A percentile compares a stretch with the other conserved stretches of the same genome.
These are phyloP conservation scores for Stentor roeselii DNA, from an alignment of 73 alveolate genomes.

Conservation along the genomic window DNA sequence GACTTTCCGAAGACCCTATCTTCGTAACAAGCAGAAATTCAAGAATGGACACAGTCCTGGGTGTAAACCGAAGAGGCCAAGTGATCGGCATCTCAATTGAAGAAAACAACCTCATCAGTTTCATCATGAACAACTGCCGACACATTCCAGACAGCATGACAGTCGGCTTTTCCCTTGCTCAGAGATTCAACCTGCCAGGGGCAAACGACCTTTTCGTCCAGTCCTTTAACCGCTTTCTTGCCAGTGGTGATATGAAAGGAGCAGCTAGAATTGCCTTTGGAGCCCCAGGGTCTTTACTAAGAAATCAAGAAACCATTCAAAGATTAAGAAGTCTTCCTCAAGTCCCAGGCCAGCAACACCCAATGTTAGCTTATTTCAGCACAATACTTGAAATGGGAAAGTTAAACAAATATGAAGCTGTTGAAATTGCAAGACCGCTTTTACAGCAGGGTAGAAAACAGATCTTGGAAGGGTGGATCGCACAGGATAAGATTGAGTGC, in stretches of 20 bases:
- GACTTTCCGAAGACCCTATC: constrained; percentile 82
- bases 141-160: constrained; percentile 88
- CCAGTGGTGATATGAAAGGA: constrained; percentile 86
- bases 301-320: constrained; percentile 90
- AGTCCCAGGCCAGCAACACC: constrained; percentile 89
- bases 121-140: constrained; percentile 77
- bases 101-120: constrained; percentile 77
- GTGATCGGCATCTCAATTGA: constrained; percentile 80
- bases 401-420: constrained; percentile 86
- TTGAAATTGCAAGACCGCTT: constrained; percentile 90
- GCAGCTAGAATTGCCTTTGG: constrained; percentile 97
- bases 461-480: constrained; percentile 88
- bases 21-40: constrained; percentile 80
- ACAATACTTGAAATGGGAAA: constrained; percentile 88
- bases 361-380: constrained; percentile 91
- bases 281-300: constrained; percentile 95
- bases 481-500: constrained; percentile 82
- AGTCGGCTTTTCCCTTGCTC: constrained; percentile 91
- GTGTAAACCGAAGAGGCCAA: constrained; percentile 89
- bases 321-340: constrained; percentile 75
- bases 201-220: constrained; percentile 92
- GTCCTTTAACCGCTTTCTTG: constrained; percentile 85
- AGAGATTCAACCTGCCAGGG: constrained; percentile 92
- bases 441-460: constrained; percentile 82
- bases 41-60: constrained; percentile 77